These are phyloP conservation scores for Fraxinus velutina DNA, from an alignment of 305 asterid species.

Conservation along the genomic window DNA sequence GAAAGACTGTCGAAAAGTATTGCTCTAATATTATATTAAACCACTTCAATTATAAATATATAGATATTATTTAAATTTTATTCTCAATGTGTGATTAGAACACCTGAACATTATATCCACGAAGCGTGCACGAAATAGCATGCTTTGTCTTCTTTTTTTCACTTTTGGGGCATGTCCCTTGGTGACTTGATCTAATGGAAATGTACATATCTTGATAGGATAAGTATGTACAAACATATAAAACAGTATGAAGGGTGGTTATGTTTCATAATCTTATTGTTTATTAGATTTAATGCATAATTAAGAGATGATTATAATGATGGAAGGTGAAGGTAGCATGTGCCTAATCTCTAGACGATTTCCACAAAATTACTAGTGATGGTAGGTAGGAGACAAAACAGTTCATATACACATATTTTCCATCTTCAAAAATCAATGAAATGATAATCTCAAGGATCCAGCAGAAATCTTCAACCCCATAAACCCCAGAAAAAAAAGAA, in stretches of 20 bases:
- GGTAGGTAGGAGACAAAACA: conserved; percentile 38
- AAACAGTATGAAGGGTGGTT: conserved; percentile 35
- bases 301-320: conserved; percentile 11
- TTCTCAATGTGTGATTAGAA: background rate
- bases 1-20: too few species aligned
- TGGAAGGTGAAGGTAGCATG: conserved; percentile 36
- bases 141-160: background rate
- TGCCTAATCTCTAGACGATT: conserved; percentile 8
- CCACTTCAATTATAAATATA: too few species aligned
- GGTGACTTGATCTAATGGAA: too few species aligned
- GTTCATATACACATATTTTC: conserved; percentile 23
- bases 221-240: background rate
- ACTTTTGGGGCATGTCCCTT: background rate
- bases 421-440: background rate
- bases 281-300: conserved; percentile 15
- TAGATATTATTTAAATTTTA: too few species aligned
- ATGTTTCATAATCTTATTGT: conserved; percentile 20
- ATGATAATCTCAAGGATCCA: conserved; percentile 26
- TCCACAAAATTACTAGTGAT: conserved; percentile 11
- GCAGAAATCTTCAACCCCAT: conserved; percentile 28
- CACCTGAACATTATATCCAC: background rate
- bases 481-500: background rate
- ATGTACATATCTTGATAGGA: background rate
- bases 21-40: too few species aligned
- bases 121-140: background rate